Percentiles rank a stretch among this genome's conserved stretches.
Conservation (phyloP, 2,329 filamentous ascomycete species). For the Endoconidiophora laricicola region DNA sequence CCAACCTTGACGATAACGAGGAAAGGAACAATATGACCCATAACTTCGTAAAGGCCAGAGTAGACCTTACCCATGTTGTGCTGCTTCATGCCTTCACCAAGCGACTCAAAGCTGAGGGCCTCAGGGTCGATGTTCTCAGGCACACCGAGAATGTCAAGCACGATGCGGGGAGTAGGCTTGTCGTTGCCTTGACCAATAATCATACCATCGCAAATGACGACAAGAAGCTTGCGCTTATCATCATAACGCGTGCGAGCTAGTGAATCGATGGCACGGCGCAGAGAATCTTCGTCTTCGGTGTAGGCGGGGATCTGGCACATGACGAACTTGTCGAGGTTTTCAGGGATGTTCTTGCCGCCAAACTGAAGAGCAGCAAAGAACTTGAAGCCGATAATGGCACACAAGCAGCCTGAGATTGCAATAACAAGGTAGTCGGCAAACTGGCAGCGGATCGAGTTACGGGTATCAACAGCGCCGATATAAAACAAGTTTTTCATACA, state of each 20-base stretch:
- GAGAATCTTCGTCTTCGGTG: conserved; percentile 93
- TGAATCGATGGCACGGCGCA: conserved; percentile 93
- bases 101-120: conserved; percentile 86
- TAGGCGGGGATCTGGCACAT: conserved; percentile 97
- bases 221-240: conserved; percentile 89
- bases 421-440: conserved; percentile 85
- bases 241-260: conserved; percentile 92
- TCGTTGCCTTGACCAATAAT: conserved; percentile 99
- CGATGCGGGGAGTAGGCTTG: conserved; percentile 83
- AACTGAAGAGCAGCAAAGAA: conserved; percentile 95
- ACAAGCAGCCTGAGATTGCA: conserved; percentile 65
- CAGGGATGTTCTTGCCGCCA: conserved; percentile 73
- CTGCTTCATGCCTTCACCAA: conserved; percentile 90
- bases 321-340: conserved; percentile 95
- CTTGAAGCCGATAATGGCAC: conserved; percentile 78
- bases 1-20: conserved; percentile 93
- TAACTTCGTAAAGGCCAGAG: conserved; percentile 91
- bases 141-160: conserved; percentile 91
- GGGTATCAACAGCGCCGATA: conserved; percentile 77
- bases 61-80: conserved; percentile 99
- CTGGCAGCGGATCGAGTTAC: conserved; percentile 68
- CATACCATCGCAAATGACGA: conserved; percentile 94
- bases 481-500: conserved; percentile 94
- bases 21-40: conserved; percentile 96
- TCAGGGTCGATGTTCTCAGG: conserved; percentile 88